Conservation (phyloP, 148 eudicot species). For the Beta vulgaris region DNA sequence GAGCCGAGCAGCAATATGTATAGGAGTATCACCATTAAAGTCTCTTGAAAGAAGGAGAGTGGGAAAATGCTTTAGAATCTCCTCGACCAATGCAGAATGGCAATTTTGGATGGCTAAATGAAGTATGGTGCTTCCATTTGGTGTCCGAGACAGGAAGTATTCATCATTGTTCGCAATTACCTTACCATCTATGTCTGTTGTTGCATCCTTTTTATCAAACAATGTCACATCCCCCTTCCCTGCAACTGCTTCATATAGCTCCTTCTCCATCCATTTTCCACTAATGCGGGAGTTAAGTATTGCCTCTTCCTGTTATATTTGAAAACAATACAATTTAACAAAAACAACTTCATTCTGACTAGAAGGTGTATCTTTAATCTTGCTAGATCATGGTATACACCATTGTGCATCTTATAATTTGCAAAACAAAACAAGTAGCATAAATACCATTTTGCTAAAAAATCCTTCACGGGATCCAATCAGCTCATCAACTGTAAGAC, state of each 20-base stretch:
- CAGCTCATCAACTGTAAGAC: not conserved
- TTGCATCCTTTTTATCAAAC: not conserved
- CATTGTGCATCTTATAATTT: too few species aligned
- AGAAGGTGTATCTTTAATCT: too few species aligned
- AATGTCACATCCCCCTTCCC: not conserved
- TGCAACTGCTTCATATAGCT: not conserved
- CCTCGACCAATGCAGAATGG: not conserved
- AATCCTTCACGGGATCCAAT: too few species aligned
- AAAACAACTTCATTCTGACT: too few species aligned
- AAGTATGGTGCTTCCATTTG: not conserved
- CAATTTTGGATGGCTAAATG: not conserved
- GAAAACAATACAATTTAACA: too few species aligned
- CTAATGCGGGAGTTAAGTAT: not conserved
- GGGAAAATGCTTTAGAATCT: not conserved
- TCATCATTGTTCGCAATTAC: not conserved
- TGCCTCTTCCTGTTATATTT: too few species aligned
- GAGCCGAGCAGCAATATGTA: not conserved
- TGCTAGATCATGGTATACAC: too few species aligned
- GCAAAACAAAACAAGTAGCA: too few species aligned
- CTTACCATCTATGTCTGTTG: not conserved
- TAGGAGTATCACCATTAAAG: not conserved
- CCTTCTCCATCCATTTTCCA: not conserved
- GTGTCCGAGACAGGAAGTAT: not conserved
- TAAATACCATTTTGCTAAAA: too few species aligned
- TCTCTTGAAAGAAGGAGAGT: not conserved